These are phyloP conservation scores for Exophiala dermatitidis DNA, from an alignment of 2,329 filamentous ascomycete species.

Conservation along the genomic window DNA sequence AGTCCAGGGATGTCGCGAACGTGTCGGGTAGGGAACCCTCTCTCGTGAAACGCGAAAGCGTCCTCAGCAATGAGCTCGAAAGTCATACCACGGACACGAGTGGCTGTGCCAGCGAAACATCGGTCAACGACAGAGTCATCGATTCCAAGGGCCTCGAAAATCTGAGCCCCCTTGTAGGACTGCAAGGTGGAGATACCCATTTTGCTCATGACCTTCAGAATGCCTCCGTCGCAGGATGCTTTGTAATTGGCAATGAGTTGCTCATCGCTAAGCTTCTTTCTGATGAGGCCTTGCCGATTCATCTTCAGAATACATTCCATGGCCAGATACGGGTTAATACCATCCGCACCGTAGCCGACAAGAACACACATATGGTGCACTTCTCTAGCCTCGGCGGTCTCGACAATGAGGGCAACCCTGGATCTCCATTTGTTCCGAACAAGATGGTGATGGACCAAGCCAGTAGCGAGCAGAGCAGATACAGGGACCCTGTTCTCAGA, in stretches of 20 bases:
- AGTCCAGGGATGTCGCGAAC: conserved; percentile 73
- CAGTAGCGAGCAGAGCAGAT: conserved; percentile 78
- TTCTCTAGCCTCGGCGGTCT: conserved; percentile 92
- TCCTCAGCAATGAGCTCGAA: conserved; percentile 92
- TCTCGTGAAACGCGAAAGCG: conserved; percentile 89
- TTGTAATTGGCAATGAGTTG: conserved; percentile 91
- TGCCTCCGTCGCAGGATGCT: conserved; percentile 90
- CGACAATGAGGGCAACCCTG: conserved; percentile 74
- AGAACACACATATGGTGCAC: conserved; percentile 99
- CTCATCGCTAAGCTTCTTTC: conserved; percentile 77
- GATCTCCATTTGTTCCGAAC: conserved; percentile 95
- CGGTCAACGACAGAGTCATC: conserved; percentile 87
- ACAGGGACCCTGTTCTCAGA: conserved; percentile 75
- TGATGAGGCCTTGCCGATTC: conserved; percentile 84
- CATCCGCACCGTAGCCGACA: conserved; percentile 89
- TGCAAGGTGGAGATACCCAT: conserved; percentile 98
- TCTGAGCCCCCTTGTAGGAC: conserved; percentile 96
- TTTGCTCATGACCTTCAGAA: conserved; percentile 98
- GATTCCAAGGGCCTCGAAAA: conserved; percentile 90
- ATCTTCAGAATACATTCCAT: conserved; percentile 97
- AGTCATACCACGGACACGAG: conserved; percentile 87
- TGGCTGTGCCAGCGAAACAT: conserved; percentile 90
- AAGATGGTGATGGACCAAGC: conserved; percentile 91
- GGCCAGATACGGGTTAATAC: conserved; percentile 87
- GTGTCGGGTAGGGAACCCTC: conserved; percentile 74